Percentiles rank a stretch among this genome's conserved stretches.
Conservation (phyloP, 345 rosid genomes). For the Citrus mangshanensis region DNA sequence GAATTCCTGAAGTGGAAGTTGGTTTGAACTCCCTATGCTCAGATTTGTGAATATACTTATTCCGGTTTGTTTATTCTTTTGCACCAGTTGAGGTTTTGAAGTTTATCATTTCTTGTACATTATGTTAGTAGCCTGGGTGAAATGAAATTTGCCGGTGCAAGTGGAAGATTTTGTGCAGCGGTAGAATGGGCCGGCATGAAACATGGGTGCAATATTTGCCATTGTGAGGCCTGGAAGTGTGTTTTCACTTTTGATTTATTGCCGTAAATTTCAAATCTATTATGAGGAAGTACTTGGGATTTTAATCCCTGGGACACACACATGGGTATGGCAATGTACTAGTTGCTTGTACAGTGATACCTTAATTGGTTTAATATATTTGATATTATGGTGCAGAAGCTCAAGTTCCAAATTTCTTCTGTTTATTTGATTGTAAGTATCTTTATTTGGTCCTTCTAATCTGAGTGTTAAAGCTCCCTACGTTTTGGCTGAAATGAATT, state of each 20-base stretch:
- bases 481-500: neutral
- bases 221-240: neutral
- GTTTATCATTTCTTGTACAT: neutral
- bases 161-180: neutral
- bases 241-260: neutral
- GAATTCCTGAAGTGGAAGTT: slow-evolving; percentile 16
- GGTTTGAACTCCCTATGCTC: neutral
- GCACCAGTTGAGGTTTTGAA: neutral
- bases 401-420: neutral
- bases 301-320: neutral
- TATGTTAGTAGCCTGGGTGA: neutral
- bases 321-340: neutral
- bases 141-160: neutral
- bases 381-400: neutral
- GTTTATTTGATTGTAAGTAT: no score
- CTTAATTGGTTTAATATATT: neutral
- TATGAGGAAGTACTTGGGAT: neutral
- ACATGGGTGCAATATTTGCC: neutral
- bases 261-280: neutral
- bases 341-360: slow-evolving; percentile 2
- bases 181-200: neutral
- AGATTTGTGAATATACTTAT: neutral
- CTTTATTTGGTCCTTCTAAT: neutral
- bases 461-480: neutral
- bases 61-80: neutral